Evolutionary conservation across 2,329 filamentous ascomycete genomes (phyloP).

Genomic region (Didymella keratinophila): DNA sequence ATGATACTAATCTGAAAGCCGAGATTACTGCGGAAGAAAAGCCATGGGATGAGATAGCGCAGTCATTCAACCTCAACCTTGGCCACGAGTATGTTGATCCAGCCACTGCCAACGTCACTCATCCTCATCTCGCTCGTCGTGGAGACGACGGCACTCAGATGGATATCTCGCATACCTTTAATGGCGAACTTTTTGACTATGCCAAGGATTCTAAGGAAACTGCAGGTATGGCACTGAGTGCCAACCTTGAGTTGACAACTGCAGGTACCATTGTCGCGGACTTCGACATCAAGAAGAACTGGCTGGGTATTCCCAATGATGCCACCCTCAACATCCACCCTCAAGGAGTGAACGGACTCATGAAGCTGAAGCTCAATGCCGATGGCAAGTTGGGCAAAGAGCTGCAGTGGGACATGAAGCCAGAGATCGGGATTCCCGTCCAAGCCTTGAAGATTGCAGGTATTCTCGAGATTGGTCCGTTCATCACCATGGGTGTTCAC

Average conservation of each 20-base stretch:
- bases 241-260: slow-evolving; percentile 29
- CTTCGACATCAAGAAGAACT: slow-evolving; percentile 26
- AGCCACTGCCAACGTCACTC: slow-evolving; percentile 27
- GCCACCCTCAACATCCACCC: slow-evolving; percentile 29
- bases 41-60: slow-evolving; percentile 29
- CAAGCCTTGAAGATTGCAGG: slow-evolving; percentile 29
- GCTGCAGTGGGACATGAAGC: slow-evolving; percentile 30
- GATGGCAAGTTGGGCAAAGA: slow-evolving; percentile 34
- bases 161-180: slow-evolving; percentile 28
- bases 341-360: slow-evolving; percentile 25
- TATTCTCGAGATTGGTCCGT: slow-evolving; percentile 32
- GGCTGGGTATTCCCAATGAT: slow-evolving; percentile 22
- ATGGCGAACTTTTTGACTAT: slow-evolving; percentile 30
- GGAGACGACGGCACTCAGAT: slow-evolving; percentile 22
- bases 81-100: slow-evolving; percentile 30
- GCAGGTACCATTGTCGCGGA: slow-evolving; percentile 32
- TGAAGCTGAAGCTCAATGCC: slow-evolving; percentile 26
- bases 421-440: slow-evolving; percentile 35
- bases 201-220: slow-evolving; percentile 29
- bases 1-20: slow-evolving; percentile 26
- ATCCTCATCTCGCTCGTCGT: slow-evolving; percentile 29
- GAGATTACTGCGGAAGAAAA: slow-evolving; percentile 29
- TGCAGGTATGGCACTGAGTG: slow-evolving; percentile 27
- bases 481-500: slow-evolving; percentile 33
- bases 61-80: slow-evolving; percentile 25